Conservation (phyloP, 306 rosid genomes). For the Cicer chorassanicum region DNA sequence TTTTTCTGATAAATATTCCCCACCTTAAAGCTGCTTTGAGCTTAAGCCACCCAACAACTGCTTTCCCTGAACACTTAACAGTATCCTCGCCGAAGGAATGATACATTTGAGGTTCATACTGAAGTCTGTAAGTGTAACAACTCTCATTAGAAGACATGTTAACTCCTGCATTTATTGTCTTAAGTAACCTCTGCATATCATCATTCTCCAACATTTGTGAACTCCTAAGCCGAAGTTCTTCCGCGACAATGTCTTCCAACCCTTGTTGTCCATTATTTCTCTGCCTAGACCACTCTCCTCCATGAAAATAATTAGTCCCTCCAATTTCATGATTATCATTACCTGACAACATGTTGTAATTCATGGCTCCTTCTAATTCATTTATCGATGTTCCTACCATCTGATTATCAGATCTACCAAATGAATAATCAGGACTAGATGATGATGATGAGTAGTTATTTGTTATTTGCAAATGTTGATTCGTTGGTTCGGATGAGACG, state of each 20-base stretch:
- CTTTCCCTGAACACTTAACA: slow-evolving; percentile 68
- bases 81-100: slow-evolving; percentile 53
- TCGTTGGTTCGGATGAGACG: slow-evolving; percentile 47
- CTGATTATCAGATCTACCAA: slow-evolving; percentile 52
- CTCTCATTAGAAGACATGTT: slow-evolving; percentile 57
- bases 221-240: slow-evolving; percentile 79
- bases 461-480: slow-evolving; percentile 52
- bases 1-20: slow-evolving; percentile 84
- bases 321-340: slow-evolving; percentile 53
- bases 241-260: slow-evolving; percentile 72
- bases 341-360: slow-evolving; percentile 51
- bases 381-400: slow-evolving; percentile 48
- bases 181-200: slow-evolving; percentile 82
- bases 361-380: slow-evolving; percentile 49
- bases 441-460: slow-evolving; percentile 35
- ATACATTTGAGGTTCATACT: slow-evolving; percentile 64
- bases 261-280: slow-evolving; percentile 63
- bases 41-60: slow-evolving; percentile 91
- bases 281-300: slow-evolving; percentile 69
- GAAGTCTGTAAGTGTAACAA: slow-evolving; percentile 59
- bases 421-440: slow-evolving; percentile 53
- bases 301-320: slow-evolving; percentile 48
- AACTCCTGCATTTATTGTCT: slow-evolving; percentile 60
- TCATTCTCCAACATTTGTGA: slow-evolving; percentile 82
- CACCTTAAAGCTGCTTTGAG: slow-evolving; percentile 91